Evolutionary conservation across 352 stramenopile genomes (phyloP).

Genomic region (Phytophthora parvispora): DNA sequence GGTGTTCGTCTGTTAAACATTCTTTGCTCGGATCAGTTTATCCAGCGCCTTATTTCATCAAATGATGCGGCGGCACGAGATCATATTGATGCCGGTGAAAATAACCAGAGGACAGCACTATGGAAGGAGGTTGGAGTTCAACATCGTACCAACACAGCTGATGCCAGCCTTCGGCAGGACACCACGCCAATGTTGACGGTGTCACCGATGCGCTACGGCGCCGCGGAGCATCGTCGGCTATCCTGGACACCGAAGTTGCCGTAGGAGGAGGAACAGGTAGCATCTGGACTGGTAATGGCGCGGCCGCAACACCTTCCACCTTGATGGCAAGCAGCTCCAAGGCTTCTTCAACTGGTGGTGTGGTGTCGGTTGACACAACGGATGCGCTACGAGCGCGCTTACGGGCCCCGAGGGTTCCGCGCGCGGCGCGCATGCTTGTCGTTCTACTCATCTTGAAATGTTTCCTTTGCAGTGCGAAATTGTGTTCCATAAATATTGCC

Average conservation of each 20-base stretch:
- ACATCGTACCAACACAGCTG: background rate
- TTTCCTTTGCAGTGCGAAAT: background rate
- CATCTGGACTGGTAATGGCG: background rate
- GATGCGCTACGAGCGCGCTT: background rate
- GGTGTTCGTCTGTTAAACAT: background rate
- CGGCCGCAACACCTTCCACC: background rate
- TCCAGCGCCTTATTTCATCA: background rate
- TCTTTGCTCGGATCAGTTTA: background rate
- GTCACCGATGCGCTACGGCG: background rate
- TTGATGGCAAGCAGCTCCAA: no score
- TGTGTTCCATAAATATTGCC: background rate
- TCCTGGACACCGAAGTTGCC: background rate
- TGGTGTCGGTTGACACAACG: background rate
- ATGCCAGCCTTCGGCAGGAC: background rate
- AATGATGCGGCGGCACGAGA: background rate
- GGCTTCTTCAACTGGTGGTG: background rate
- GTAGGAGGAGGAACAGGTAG: background rate
- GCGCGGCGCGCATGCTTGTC: background rate
- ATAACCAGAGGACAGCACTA: background rate
- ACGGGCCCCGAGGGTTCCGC: background rate
- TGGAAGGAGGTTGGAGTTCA: background rate
- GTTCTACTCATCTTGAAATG: background rate
- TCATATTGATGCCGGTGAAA: background rate
- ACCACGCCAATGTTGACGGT: background rate
- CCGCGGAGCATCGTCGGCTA: background rate